Conservation (phyloP, 805 yeast species). For the Metschnikowia aberdeeniae region DNA sequence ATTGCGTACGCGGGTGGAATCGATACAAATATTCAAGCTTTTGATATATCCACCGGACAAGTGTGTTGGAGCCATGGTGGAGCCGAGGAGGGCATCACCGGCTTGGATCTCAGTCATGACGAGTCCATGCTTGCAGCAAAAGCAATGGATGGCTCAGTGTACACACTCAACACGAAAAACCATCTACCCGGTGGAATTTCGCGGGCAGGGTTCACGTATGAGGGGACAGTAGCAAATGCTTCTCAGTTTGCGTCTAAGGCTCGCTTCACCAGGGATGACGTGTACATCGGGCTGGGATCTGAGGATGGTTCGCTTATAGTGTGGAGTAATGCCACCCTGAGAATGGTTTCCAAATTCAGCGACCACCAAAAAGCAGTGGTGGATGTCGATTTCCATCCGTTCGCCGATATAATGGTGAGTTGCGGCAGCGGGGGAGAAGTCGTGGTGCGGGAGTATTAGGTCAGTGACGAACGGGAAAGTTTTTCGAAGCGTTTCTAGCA, state of each 20-base stretch:
- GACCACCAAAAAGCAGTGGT: constrained; percentile 64
- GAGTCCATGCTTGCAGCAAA: constrained; percentile 47
- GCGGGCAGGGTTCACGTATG: constrained; percentile 46
- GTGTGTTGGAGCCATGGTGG: constrained; percentile 45
- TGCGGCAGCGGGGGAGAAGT: constrained; percentile 55
- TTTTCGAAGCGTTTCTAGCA: not conserved
- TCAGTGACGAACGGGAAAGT: not conserved
- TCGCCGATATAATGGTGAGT: constrained; percentile 38
- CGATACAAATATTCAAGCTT: constrained; percentile 58
- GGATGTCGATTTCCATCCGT: constrained; percentile 55
- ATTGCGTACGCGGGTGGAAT: constrained; percentile 59
- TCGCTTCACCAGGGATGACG: constrained; percentile 39
- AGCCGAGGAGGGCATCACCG: constrained; percentile 52
- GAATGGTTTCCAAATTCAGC: constrained; percentile 42
- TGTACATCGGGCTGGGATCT: constrained; percentile 53
- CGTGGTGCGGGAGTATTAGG: constrained; percentile 34
- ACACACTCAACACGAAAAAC: constrained; percentile 52
- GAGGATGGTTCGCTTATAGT: constrained; percentile 53
- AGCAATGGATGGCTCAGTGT: constrained; percentile 54
- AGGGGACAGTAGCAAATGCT: constrained; percentile 53
- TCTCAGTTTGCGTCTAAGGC: constrained; percentile 53
- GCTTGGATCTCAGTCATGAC: constrained; percentile 46
- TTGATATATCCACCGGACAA: constrained; percentile 48
- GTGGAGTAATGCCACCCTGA: constrained; percentile 57
- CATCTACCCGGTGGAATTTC: constrained; percentile 36